Conservation (phyloP, 495 filamentous ascomycete genomes). For the Clohesyomyces aquaticus region DNA sequence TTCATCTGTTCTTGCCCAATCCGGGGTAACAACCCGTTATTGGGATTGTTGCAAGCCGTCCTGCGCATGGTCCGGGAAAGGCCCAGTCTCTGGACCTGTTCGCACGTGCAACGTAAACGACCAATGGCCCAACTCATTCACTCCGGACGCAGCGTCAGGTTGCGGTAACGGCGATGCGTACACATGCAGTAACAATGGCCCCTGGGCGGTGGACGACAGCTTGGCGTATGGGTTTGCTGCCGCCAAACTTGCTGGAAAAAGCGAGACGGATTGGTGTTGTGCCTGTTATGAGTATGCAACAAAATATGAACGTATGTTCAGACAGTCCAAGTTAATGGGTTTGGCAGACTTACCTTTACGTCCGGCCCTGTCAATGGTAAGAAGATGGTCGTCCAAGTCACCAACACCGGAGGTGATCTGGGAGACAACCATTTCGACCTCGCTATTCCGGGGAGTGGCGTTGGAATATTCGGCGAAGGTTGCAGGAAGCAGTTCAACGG, state of each 20-base stretch:
- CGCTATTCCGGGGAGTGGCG: constrained; percentile 67
- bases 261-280: constrained; percentile 64
- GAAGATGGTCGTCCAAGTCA: constrained; percentile 69
- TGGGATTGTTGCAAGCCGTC: constrained; percentile 71
- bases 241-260: constrained; percentile 56
- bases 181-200: constrained; percentile 56
- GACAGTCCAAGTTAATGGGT: not conserved
- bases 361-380: constrained; percentile 57
- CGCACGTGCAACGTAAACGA: constrained; percentile 49
- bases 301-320: not conserved
- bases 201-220: constrained; percentile 62
- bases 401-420: constrained; percentile 64
- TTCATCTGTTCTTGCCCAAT: constrained; percentile 5
- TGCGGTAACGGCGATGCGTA: not conserved
- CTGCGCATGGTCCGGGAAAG: constrained; percentile 64
- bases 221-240: constrained; percentile 66
- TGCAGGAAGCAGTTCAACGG: constrained; percentile 64
- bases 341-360: constrained; percentile 41
- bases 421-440: constrained; percentile 64
- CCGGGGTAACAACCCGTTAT: constrained; percentile 63
- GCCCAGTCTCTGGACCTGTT: constrained; percentile 44
- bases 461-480: constrained; percentile 66
- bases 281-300: constrained; percentile 59
- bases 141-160: not conserved
- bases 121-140: constrained; percentile 62